These are phyloP conservation scores for Hemileccinum impolitum DNA, from an alignment of 768 basidiomycete genomes.

Conservation along the genomic window DNA sequence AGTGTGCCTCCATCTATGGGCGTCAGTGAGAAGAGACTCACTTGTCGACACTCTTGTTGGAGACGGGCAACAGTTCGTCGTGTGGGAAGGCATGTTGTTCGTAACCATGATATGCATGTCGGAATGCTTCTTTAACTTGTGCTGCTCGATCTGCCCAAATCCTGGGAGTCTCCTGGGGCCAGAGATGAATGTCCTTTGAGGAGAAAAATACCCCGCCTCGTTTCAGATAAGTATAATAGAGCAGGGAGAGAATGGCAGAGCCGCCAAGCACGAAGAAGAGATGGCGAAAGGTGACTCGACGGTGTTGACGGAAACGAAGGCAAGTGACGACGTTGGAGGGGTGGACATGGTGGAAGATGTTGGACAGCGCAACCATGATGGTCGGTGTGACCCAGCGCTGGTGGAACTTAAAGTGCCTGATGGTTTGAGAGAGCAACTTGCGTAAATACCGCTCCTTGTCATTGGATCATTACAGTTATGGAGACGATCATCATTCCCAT, in stretches of 20 bases:
- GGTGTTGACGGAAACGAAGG: not conserved
- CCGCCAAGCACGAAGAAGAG: slow-evolving; percentile 14
- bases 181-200: not conserved
- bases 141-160: slow-evolving; percentile 53
- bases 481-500: too few relatives aligned
- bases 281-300: slow-evolving; percentile 15
- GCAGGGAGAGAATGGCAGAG: slow-evolving; percentile 7
- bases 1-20: not conserved
- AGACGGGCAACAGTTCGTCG: slow-evolving; percentile 60
- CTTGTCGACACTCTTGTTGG: slow-evolving; percentile 47
- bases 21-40: slow-evolving; percentile 27
- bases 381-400: too few relatives aligned
- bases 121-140: slow-evolving; percentile 58
- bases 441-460: too few relatives aligned
- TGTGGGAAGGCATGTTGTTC: slow-evolving; percentile 56
- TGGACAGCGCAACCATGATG: slow-evolving; percentile 4
- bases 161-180: slow-evolving; percentile 14
- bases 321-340: not conserved
- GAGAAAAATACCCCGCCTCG: not conserved
- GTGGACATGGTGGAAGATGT: slow-evolving; percentile 2
- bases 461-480: too few relatives aligned
- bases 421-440: too few relatives aligned
- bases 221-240: slow-evolving; percentile 17
- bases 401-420: too few relatives aligned
- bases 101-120: slow-evolving; percentile 66